Base-by-base conservation (phyloP, 257 asterid species). In the Nicotiana noctiflora region DNA sequence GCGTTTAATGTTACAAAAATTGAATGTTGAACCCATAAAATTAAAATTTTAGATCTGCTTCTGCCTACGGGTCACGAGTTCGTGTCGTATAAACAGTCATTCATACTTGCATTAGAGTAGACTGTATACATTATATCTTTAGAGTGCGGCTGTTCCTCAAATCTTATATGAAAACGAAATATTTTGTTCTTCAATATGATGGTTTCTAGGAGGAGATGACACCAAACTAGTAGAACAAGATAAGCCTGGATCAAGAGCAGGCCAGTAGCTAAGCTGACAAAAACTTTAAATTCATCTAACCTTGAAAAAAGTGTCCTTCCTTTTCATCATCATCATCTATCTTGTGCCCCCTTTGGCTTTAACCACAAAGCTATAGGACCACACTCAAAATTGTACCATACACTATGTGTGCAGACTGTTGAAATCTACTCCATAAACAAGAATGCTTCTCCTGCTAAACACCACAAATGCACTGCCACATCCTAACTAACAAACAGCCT, bases 381-480 rank as follows among this genome's bases (percentile, higher is more conserved):
- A 72, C 78, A 19, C 37, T 46, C 40, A 6, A 72, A 70, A 12
- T 68, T 70, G 60, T 72, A 72, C 77, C 29, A 21, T 49, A 12
- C 17, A 14, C 1, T 21, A 7, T 46, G 1, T 46, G 7, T 21
- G 77, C 55, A 14, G 60, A 72, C 60, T 72, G 78, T 49, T 72
- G 25, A 72, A 72, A 72, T 72, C 78, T 72, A 46, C 78, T 1
- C 4, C 19, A 46, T 23, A 13, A 72, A 67, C 55, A 67, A 67
- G 53, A 67, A 32, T 66, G 75, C 46, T 64, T 64, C 19, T 14
- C 17, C 44, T 32, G 75, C 76, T n/a, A 37, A 37, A 23, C 59
- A 70, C 13, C 59, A 72, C 60, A 46, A 46, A 46, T 46, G 60
- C 18, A 72, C 78, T 72, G 60, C 60, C 77, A 72, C 60, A 72